phyloP scores from a whole-genome alignment of 1,284 basidiomycete species.

The Phaffia rhodozyma region DNA sequence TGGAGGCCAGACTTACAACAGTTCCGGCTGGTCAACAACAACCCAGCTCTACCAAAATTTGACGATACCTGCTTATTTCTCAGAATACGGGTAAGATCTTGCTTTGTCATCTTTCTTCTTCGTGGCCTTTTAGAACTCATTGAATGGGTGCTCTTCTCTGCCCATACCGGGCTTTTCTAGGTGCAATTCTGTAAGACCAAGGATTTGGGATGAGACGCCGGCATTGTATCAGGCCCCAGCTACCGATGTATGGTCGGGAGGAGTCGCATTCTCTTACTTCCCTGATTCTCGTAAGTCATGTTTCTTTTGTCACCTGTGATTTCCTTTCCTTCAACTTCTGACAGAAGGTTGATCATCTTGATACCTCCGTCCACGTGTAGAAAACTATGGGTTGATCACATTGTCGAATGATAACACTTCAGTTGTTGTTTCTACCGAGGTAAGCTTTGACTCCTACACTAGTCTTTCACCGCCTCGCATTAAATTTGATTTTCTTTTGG shows the following conservation, averaged over 20 bases:
- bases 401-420: constrained; percentile 50
- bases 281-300: constrained; percentile 9
- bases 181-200: constrained; percentile 51
- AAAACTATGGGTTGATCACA: constrained; percentile 73
- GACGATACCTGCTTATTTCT: constrained; percentile 76
- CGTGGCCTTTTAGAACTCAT: background rate
- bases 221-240: constrained; percentile 62
- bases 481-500: too few relatives aligned
- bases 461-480: too few relatives aligned
- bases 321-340: constrained; percentile 40
- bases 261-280: constrained; percentile 56
- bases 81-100: constrained; percentile 56
- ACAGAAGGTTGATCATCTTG: too few relatives aligned
- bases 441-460: background rate
- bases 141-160: too few relatives aligned
- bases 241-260: constrained; percentile 72
- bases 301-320: background rate
- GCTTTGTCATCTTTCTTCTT: background rate
- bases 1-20: constrained; percentile 50
- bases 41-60: constrained; percentile 39
- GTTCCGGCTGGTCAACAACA: constrained; percentile 40
- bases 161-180: constrained; percentile 15
- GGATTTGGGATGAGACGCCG: constrained; percentile 66
- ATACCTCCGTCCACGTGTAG: constrained; percentile 51
- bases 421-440: constrained; percentile 47